Evolutionary conservation across 2,329 filamentous ascomycete species (phyloP).

Genomic region (Dryadomyces quercus-mongolicae): DNA sequence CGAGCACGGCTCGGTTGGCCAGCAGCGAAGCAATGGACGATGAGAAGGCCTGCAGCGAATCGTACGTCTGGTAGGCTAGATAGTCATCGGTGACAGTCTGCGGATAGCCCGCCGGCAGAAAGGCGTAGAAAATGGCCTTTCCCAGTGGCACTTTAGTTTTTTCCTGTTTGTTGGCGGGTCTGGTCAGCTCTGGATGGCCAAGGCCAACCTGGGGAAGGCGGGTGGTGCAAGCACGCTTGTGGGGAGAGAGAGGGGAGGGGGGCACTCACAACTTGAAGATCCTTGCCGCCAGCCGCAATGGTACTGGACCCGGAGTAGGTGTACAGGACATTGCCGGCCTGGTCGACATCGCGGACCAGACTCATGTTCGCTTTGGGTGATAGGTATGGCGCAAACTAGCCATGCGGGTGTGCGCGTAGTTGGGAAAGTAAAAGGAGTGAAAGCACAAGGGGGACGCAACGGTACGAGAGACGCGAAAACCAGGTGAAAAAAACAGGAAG

Average conservation of each 20-base stretch:
- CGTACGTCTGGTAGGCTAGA: slow-evolving; percentile 55
- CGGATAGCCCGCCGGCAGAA: slow-evolving; percentile 80
- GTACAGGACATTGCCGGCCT: slow-evolving; percentile 24
- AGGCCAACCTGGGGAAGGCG: background rate
- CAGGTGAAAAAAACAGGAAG: background rate
- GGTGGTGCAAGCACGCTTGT: too few species aligned
- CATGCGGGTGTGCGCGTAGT: background rate
- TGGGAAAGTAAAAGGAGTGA: background rate
- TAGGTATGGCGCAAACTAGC: background rate
- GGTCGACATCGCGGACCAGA: slow-evolving; percentile 23
- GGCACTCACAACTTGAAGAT: slow-evolving; percentile 15
- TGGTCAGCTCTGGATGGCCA: background rate
- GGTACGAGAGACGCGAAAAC: background rate
- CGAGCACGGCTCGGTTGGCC: slow-evolving; percentile 69
- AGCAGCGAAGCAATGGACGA: slow-evolving; percentile 71
- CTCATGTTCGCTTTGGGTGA: slow-evolving; percentile 13
- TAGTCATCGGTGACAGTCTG: slow-evolving; percentile 81
- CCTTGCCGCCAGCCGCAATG: slow-evolving; percentile 11
- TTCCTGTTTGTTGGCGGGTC: slow-evolving; percentile 13
- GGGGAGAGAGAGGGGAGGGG: background rate
- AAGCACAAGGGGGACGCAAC: background rate
- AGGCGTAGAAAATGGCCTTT: slow-evolving; percentile 50
- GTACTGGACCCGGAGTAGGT: slow-evolving; percentile 16
- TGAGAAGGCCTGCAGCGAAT: slow-evolving; percentile 75
- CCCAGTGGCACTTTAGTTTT: slow-evolving; percentile 22